phyloP scores from a whole-genome alignment of 163 green algal genomes.

The Scenedesmus sp. region DNA sequence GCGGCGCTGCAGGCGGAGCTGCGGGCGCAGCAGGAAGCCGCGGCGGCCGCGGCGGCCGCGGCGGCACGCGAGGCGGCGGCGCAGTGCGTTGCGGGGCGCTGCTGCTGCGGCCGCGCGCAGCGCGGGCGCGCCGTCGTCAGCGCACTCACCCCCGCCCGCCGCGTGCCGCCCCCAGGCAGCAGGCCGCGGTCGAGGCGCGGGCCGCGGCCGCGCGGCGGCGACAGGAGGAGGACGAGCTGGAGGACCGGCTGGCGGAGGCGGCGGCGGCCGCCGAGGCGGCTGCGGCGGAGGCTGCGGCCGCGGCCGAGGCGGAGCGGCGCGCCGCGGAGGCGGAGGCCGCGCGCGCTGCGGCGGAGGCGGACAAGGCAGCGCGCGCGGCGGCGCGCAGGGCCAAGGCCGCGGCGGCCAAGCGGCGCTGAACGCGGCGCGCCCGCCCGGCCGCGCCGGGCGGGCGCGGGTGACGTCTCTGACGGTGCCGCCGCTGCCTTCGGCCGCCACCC shows the following conservation, averaged over 20 bases:
- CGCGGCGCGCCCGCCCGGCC: too few relatives aligned
- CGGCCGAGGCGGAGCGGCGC: conserved; percentile 15
- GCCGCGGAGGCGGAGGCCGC: not conserved
- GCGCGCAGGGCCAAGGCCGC: conserved; percentile 19
- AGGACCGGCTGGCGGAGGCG: conserved; percentile 12
- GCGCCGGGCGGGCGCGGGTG: too few relatives aligned
- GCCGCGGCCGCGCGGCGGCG: conserved; percentile 17
- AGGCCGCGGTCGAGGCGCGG: not conserved
- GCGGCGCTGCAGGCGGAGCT: not conserved
- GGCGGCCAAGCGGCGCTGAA: too few relatives aligned
- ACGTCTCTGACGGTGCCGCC: too few relatives aligned
- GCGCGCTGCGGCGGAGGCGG: not conserved
- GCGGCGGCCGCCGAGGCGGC: conserved; percentile 7
- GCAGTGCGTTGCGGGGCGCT: conserved; percentile 15
- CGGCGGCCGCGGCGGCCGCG: not conserved
- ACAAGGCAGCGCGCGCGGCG: conserved; percentile 2
- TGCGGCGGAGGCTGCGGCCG: conserved; percentile 11
- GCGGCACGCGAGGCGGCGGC: not conserved
- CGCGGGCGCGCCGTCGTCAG: too few relatives aligned
- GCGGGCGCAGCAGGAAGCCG: conserved; percentile 7
- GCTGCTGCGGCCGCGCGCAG: too few relatives aligned
- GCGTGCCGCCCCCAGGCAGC: conserved; percentile 38
- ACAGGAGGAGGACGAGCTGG: conserved; percentile 12
- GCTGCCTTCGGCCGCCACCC: too few relatives aligned
- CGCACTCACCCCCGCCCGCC: too few relatives aligned